Evolutionary conservation across 371 early-diverging fungal species (phyloP).

Genomic region (Mortierella polycephala): DNA sequence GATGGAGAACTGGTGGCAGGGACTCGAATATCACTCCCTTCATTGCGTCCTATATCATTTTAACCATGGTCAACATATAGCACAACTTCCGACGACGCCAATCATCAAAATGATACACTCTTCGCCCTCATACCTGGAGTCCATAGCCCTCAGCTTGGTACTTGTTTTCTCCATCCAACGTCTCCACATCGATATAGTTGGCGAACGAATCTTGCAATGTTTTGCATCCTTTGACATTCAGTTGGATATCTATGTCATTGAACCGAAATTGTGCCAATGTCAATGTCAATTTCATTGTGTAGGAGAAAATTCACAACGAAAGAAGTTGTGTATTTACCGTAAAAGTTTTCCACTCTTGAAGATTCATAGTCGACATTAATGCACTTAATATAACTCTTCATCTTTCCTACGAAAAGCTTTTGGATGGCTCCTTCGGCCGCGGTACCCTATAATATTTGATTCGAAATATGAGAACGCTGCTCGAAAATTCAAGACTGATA

Average conservation of each 20-base stretch:
- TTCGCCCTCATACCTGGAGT: conserved; percentile 66
- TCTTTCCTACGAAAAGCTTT: conserved; percentile 92
- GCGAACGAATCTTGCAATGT: conserved; percentile 92
- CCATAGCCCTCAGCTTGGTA: conserved; percentile 97
- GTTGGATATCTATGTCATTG: conserved; percentile 81
- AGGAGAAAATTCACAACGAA: no score
- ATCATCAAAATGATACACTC: background rate
- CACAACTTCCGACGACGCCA: background rate
- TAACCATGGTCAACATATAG: background rate
- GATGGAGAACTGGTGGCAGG: conserved; percentile 97
- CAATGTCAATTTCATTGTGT: background rate
- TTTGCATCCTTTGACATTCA: conserved; percentile 94
- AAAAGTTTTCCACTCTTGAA: conserved; percentile 89
- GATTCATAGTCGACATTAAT: conserved; percentile 94
- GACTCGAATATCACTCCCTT: conserved; percentile 96
- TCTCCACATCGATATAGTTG: conserved; percentile 90
- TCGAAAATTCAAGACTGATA: no score
- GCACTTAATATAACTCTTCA: conserved; percentile 95
- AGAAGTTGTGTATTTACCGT: conserved; percentile 60
- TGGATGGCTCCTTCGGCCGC: conserved; percentile 92
- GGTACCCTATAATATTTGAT: conserved; percentile 69
- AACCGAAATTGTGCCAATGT: background rate
- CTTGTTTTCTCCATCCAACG: conserved; percentile 96
- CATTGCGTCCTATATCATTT: conserved; percentile 77
- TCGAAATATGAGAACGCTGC: background rate